These are phyloP conservation scores for Parachaetomium inaequale DNA, from an alignment of 495 filamentous ascomycete species.

Conservation along the genomic window DNA sequence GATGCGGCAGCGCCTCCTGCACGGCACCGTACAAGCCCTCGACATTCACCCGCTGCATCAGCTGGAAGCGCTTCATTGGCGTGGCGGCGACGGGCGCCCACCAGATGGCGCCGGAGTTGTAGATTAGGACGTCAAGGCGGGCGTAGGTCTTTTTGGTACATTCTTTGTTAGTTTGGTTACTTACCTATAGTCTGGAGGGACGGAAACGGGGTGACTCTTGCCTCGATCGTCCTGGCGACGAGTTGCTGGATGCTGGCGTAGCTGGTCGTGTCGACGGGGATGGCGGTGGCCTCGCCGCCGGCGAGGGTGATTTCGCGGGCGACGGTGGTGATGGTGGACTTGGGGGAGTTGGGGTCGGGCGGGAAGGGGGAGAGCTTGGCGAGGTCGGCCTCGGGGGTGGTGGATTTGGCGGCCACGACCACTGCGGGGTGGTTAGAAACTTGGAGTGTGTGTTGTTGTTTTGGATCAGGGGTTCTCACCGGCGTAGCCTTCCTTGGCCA, in stretches of 20 bases:
- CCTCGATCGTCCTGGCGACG: slow-evolving; percentile 57
- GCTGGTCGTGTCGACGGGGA: slow-evolving; percentile 68
- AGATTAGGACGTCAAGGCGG: slow-evolving; percentile 68
- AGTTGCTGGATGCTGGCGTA: slow-evolving; percentile 59
- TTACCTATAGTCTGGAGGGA: not conserved
- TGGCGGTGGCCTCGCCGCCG: slow-evolving; percentile 60
- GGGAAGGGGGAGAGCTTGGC: slow-evolving; percentile 58
- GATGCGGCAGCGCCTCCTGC: slow-evolving; percentile 61
- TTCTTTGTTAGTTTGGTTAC: slow-evolving; percentile 13
- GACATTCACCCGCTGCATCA: slow-evolving; percentile 79
- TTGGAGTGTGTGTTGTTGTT: not conserved
- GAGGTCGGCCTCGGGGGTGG: slow-evolving; percentile 63
- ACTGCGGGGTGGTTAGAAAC: slow-evolving; percentile 47
- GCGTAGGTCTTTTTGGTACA: slow-evolving; percentile 44
- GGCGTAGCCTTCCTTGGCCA: slow-evolving; percentile 66
- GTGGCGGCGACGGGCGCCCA: slow-evolving; percentile 74
- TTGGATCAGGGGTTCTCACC: slow-evolving; percentile 43
- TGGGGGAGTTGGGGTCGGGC: slow-evolving; percentile 73
- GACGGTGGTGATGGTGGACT: slow-evolving; percentile 82
- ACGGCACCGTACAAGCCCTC: slow-evolving; percentile 69
- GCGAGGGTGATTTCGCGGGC: slow-evolving; percentile 69
- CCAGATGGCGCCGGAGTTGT: slow-evolving; percentile 86
- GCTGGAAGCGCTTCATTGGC: slow-evolving; percentile 71
- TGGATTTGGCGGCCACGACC: slow-evolving; percentile 76
- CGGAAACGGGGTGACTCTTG: slow-evolving; percentile 14